A percentile compares a stretch with the other conserved stretches of the same genome.
Evolutionary conservation across 768 basidiomycete genomes (phyloP).

Genomic region (Leccinum longicurvipes): DNA sequence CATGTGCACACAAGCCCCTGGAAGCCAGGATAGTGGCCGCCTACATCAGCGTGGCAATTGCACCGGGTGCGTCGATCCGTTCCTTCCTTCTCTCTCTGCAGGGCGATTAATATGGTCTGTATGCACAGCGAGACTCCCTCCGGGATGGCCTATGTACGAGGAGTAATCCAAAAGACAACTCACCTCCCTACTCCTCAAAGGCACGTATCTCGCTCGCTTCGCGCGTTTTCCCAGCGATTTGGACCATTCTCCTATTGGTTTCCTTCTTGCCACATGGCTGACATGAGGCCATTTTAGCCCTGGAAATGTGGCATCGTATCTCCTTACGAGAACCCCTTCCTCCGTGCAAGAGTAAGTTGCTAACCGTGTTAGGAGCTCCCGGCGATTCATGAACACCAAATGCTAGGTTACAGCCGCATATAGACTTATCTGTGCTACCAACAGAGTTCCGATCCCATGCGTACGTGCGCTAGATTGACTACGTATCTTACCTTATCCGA

Average conservation of each 20-base stretch:
- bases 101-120: not conserved
- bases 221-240: not conserved
- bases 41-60: conserved; percentile 5
- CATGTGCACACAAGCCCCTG: conserved; percentile 13
- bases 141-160: not conserved
- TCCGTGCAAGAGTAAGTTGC: conserved; percentile 19
- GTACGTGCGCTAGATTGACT: conserved; percentile 15
- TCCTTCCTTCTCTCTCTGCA: not conserved
- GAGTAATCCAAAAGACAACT: conserved; percentile 13
- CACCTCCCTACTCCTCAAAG: conserved; percentile 33
- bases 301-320: conserved; percentile 31
- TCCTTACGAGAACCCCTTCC: conserved; percentile 16
- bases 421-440: conserved; percentile 15
- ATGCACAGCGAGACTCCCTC: conserved; percentile 9
- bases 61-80: conserved; percentile 15
- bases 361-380: not conserved
- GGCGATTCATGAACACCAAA: not conserved
- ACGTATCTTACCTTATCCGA: not conserved
- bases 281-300: conserved; percentile 29
- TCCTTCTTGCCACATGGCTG: conserved; percentile 3
- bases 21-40: conserved; percentile 4
- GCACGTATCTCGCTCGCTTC: conserved; percentile 9
- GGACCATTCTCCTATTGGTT: not conserved
- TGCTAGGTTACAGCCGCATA: conserved; percentile 6
- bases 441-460: conserved; percentile 20